Evolutionary conservation across 768 basidiomycete genomes (phyloP), one percentile per base, ranked within the genome.

Genomic region (Candolleomyces efflorescens): DNA sequence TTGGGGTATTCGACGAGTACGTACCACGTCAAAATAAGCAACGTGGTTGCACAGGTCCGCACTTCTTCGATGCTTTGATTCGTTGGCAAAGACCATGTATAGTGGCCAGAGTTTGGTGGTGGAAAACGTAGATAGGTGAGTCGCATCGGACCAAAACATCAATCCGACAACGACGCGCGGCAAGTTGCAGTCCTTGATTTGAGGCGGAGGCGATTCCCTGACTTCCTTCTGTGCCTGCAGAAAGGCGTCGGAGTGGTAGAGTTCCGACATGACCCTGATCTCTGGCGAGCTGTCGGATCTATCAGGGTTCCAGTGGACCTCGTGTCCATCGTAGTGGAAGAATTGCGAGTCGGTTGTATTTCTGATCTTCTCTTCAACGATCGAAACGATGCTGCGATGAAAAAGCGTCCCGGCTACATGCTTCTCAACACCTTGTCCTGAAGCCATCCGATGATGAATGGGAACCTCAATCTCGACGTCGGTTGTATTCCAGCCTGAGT

Each of bases 101-200:
- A 72, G 57, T 2, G 71, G 73, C 72, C 73, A 74, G 1, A 69
- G 55, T 3, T 64, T 62, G 3, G 70, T 65, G 12, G 48, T 68
- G 1, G 73, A 71, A 59, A 75, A 75, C 24, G 62, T 65, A 10
- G 74, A 64, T 7, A 71, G 60, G 44, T 68, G 68, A 2, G 73
- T 74, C 0, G 67, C 62, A 52, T 74, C 73, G 0, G 71, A 72
- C 61, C 64, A 44, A 22, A 44, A 10, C n/a, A 17, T 44, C 43
- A 44, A 22, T 2, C 43, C 43, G 20, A 44, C 3, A 69, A 15
- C 71, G 2, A 72, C 43, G 0, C 58, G 58, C 0, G 58, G 60
- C 51, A 74, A 53, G 11, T 63, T 60, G 3, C 46, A 56, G 36
- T 64, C 66, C 4, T 46, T 56, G 9, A 44, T 24, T 11, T 54